Base-by-base conservation (phyloP, 805 yeast species). In the Cyberlindnera meyerae region DNA sequence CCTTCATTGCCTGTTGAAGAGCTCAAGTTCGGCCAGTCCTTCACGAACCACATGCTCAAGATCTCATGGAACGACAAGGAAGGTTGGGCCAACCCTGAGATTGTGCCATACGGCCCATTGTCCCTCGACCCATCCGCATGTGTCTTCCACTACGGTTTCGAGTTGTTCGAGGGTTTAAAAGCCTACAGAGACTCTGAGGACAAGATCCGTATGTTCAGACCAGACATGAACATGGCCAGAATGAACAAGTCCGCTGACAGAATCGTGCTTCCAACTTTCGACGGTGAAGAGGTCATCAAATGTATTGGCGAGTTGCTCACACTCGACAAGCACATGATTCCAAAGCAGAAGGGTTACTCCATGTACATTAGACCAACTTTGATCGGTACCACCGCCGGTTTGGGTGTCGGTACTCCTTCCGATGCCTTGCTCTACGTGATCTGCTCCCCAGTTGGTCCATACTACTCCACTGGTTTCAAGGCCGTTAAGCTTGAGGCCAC, bases 381-480 rank as follows among this genome's bases (percentile, higher is more conserved):
- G 71, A 93, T 90, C 50, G 97, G 97, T 55, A 90, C 97, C 34
- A 75, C 88, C 41, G 79, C 83, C 21, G 82, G 85, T 39, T 73
- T 90, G 43, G 98, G 98, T 52, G 96, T 90, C 36, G 73, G 80
- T 33, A 65, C 77, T 24, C 97, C 97, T 35, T 72, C 74, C 52
- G 80, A 71, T 49, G 97, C 97, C 11, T 68, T 86, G 43, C 65
- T 90, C 47, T 93, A 67, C 59, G 87, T 89, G 31, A 89, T 90
- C 61, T 82, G 90, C 29, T 86, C 96, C 13, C 97, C 97, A 20
- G 97, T 90, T 21, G 97, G 97, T 34, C 97, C 97, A 18, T 93
- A 90, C 74, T 87, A 83, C 67, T 73, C 82, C 55, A 83, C 96
- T 14, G 97, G 97, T 14, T 90, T 90, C 78, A 88, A 89, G 66